phyloP scores from a whole-genome alignment of 2,329 filamentous ascomycete genomes.

The Sporothrix schenckii region DNA sequence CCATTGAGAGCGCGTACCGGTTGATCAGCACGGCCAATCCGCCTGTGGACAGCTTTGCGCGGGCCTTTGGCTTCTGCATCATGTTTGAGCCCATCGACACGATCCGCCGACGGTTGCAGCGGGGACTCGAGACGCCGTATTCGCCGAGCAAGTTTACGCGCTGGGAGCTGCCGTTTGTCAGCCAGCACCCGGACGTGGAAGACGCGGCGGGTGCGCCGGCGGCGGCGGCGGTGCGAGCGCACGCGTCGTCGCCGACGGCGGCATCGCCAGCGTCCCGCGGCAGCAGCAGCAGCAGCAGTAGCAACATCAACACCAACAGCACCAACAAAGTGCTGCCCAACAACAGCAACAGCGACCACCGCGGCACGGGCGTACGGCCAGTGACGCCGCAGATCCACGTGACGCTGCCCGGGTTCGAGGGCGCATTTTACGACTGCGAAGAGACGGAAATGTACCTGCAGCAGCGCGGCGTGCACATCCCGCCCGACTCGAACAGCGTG shows the following conservation, averaged over 20 bases:
- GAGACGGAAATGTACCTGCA: conserved; percentile 76
- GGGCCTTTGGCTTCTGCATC: conserved; percentile 70
- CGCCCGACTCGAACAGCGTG: conserved; percentile 62
- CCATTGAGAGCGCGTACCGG: conserved; percentile 64
- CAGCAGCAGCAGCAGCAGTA: too few species aligned
- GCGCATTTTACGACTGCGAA: conserved; percentile 75
- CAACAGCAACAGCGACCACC: conserved; percentile 41
- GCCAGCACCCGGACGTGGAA: conserved; percentile 37
- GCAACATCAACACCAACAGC: too few species aligned
- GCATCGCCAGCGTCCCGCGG: background rate
- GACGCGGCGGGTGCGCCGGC: conserved; percentile 37
- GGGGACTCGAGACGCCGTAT: conserved; percentile 56
- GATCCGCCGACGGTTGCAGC: conserved; percentile 50
- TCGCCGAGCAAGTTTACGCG: conserved; percentile 41
- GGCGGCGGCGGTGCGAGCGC: too few species aligned
- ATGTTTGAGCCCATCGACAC: conserved; percentile 58
- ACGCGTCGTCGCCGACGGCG: too few species aligned
- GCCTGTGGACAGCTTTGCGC: conserved; percentile 53
- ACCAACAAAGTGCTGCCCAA: background rate
- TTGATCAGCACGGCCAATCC: conserved; percentile 58
- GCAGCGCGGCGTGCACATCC: conserved; percentile 64
- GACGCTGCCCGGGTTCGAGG: conserved; percentile 65
- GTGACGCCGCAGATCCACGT: conserved; percentile 55
- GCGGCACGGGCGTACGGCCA: conserved; percentile 43
- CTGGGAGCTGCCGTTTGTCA: conserved; percentile 52